A percentile compares a stretch with the other conserved stretches of the same genome.
These are phyloP conservation scores for Citrus mangshanensis DNA, from an alignment of 345 rosid species.

Conservation along the genomic window DNA sequence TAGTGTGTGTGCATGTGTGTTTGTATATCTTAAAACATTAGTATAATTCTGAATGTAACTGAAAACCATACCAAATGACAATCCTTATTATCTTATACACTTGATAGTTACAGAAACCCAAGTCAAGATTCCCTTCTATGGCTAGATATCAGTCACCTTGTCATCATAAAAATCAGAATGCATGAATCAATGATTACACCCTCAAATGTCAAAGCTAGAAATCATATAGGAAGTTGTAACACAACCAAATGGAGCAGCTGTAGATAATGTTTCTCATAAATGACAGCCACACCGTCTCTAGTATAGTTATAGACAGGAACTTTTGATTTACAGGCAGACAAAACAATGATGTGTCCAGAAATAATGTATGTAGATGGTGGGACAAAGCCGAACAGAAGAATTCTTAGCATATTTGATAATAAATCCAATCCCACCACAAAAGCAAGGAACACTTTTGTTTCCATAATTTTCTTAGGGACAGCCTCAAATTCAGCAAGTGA, in stretches of 20 bases:
- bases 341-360: not conserved
- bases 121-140: not conserved
- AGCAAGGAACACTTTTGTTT: not conserved
- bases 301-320: not conserved
- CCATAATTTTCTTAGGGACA: not conserved
- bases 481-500: not conserved
- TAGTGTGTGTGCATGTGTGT: not conserved
- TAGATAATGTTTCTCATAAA: not conserved
- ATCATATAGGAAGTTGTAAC: not conserved
- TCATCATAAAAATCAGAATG: not conserved
- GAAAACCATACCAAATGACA: not conserved
- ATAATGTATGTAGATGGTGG: slow-evolving; percentile 8
- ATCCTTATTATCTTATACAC: not conserved
- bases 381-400: not conserved
- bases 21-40: no score
- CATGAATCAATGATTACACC: not conserved
- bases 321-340: slow-evolving; percentile 4
- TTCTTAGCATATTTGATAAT: not conserved
- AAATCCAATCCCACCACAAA: not conserved
- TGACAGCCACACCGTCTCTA: not conserved
- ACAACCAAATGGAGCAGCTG: not conserved
- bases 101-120: not conserved
- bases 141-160: not conserved
- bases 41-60: not conserved
- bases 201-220: not conserved